These are phyloP conservation scores for Solanum pinnatisectum DNA, from an alignment of 257 asterid species.

Conservation along the genomic window DNA sequence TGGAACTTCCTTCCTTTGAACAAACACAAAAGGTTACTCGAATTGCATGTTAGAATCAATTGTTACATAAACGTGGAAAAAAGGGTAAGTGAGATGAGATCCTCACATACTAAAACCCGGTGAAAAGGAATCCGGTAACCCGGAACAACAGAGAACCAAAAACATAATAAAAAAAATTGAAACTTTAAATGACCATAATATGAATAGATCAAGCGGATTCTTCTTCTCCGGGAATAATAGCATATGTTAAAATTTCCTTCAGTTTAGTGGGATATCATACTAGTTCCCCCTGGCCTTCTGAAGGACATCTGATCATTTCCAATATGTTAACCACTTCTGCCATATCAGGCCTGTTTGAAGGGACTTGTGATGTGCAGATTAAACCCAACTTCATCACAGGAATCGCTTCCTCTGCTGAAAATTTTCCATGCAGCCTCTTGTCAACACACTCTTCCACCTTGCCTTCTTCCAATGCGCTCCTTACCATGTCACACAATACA, in stretches of 20 bases:
- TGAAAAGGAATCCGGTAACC: slow-evolving; percentile 12
- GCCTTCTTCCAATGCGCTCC: slow-evolving; percentile 55
- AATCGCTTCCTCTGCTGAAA: slow-evolving; percentile 56
- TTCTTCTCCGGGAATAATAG: slow-evolving; percentile 18
- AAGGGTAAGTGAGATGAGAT: not conserved
- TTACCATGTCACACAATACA: slow-evolving; percentile 57
- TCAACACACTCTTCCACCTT: slow-evolving; percentile 54
- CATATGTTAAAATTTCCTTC: not conserved
- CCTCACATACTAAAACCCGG: not conserved
- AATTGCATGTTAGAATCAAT: not conserved
- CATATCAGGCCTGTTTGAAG: slow-evolving; percentile 67
- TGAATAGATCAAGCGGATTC: slow-evolving; percentile 24
- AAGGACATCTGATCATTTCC: slow-evolving; percentile 58
- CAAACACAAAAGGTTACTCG: not conserved
- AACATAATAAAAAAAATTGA: slow-evolving; percentile 3
- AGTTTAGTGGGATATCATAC: slow-evolving; percentile 23
- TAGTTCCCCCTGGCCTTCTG: slow-evolving; percentile 40
- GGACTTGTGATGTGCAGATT: slow-evolving; percentile 65
- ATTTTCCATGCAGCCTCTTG: slow-evolving; percentile 36
- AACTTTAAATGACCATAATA: not conserved
- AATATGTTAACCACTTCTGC: slow-evolving; percentile 54
- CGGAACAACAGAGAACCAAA: slow-evolving; percentile 15
- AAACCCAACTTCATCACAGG: slow-evolving; percentile 55
- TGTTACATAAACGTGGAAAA: not conserved
- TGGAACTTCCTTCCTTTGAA: not conserved